phyloP scores from a whole-genome alignment of 192 early-diverging fungal genomes.

The Coemansia umbellata region DNA sequence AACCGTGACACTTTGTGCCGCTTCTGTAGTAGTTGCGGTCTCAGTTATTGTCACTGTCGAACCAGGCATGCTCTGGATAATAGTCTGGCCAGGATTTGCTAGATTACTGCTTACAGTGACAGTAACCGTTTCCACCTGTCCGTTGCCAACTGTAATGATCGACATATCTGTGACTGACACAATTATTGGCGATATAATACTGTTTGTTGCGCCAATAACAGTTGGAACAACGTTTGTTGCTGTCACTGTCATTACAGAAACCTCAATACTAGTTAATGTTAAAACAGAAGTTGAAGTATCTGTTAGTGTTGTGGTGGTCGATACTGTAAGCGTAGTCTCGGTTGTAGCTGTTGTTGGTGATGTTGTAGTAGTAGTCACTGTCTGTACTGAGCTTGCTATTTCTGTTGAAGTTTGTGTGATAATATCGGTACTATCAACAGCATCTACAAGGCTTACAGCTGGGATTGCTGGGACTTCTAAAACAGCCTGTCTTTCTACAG shows the following conservation, averaged over 20 bases:
- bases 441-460: neutral
- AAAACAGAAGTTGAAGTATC: constrained; percentile 1
- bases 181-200: neutral
- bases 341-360: neutral
- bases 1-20: neutral
- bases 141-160: neutral
- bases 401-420: neutral
- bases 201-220: neutral
- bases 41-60: neutral
- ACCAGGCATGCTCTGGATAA: neutral
- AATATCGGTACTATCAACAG: neutral
- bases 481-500: neutral
- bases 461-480: too few species aligned
- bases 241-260: neutral
- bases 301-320: neutral
- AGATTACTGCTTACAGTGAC: neutral
- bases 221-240: neutral
- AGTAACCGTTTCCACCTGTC: neutral
- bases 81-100: neutral
- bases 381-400: neutral
- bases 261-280: neutral
- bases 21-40: neutral
- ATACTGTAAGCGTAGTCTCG: too few species aligned
- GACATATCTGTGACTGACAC: neutral
- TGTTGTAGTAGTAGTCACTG: constrained; percentile 2